Evolutionary conservation across 176 grass and related monocot species (phyloP), one percentile per base, ranked within the genome.

Genomic region (Pharus latifolius): DNA sequence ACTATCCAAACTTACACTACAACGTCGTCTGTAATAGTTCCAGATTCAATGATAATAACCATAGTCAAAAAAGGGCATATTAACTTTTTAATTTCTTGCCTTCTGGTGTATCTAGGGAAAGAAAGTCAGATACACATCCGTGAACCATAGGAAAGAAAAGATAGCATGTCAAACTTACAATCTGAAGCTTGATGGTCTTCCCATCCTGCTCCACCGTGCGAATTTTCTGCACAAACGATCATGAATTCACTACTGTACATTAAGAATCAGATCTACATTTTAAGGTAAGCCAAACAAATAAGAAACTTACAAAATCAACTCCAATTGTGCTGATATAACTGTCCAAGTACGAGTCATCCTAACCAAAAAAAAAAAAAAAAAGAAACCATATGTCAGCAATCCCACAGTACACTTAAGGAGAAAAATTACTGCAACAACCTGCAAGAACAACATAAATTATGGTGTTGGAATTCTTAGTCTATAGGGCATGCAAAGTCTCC

Each of bases 271-370:
- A 42, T n/a, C 10, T 16, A 17, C 42, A 30, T n/a, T 23, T 18
- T n/a, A 18, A 42, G 48, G 3, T 26, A 30, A 28, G 50, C 16
- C 41, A 2, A 75, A 35, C 38, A 82, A 19, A 82, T 27, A 47
- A 33, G 43, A 32, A 25, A 55, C 79, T 82, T 82, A 82, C 79
- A 75, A 82, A 82, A 26, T 82, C 79, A 51, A 82, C 79, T 60
- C 79, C 79, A 69, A 82, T 82, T 47, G 79, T 82, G 49, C 79
- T 82, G 70, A 82, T 82, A 52, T 82, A 82, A 55, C 79, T 82
- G 33, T 82, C 79, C 79, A 82, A 68, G 60, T 82, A 82, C 3
- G 79, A 82, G 17, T 82, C 79, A 68, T 82, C 79, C 79, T 82
- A 37, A 46, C 49, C 47, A 82, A 13, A 77, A 18, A n/a, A n/a